Evolutionary conservation across 441 rosid species (phyloP), one percentile per base, ranked within the genome.

Genomic region (Arabidopsis hybrid): DNA sequence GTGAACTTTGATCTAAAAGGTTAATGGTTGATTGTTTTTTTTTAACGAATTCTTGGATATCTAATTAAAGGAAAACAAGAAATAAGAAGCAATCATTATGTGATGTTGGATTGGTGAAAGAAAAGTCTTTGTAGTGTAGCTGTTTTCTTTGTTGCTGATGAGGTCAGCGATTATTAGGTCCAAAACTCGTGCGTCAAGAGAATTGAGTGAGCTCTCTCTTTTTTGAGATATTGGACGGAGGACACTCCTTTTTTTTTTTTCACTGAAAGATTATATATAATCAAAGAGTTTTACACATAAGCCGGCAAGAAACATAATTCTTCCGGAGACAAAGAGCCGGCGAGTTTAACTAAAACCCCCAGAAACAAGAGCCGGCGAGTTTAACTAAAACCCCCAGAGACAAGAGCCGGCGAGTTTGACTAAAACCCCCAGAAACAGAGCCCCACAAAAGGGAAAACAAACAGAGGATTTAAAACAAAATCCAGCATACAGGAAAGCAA

Each of bases 101-200:
- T 47, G 75, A 76, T 32, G 80, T 64, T 63, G 76, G 67, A 64
- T 64, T 47, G 72, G 72, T 65, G 62, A 58, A 64, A 60, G 73
- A 60, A 65, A 60, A 72, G 77, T 66, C 65, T 72, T 67, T 78
- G 81, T 78, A 11, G 81, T 67, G 77, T 77, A 72, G 77, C 73
- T 78, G 73, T 71, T 72, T 72, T 65, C 62, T 60, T 59, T 45
- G 69, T 53, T 60, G 46, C 14, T 71, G 65, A 10, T 66, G 63
- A 38, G 69, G 68, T 52, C 38, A 60, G 29, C 58, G 62, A 29
- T 35, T 11, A 12, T 9, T 17, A 60, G 73, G 76, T 72, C 77
- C 47, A 77, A 77, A 57, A 67, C 69, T 60, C 77, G 55, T 72
- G 80, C 80, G 73, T 46, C 31, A 40, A 58, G 51, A 21, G 51